phyloP scores from a whole-genome alignment of 2,329 filamentous ascomycete genomes.

The Tolypocladium guangdongense region DNA sequence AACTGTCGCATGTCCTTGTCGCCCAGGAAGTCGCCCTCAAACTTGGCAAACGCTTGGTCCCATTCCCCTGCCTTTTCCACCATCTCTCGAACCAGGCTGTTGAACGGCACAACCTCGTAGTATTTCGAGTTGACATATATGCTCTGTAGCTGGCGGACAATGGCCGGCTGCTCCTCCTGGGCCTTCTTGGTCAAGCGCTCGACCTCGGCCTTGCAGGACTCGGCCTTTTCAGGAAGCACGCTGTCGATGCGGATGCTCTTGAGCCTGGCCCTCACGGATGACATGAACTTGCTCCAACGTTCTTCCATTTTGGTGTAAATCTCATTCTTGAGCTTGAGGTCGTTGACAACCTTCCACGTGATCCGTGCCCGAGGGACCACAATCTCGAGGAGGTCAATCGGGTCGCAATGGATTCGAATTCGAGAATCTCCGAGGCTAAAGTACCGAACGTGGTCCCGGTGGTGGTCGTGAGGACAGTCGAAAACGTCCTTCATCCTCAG shows the following conservation, averaged over 20 bases:
- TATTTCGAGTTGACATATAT: conserved; percentile 91
- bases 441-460: conserved; percentile 83
- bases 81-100: conserved; percentile 77
- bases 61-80: conserved; percentile 88
- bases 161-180: conserved; percentile 66
- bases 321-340: conserved; percentile 86
- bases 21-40: conserved; percentile 87
- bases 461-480: conserved; percentile 78
- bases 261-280: conserved; percentile 72
- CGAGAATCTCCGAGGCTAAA: conserved; percentile 83
- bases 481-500: conserved; percentile 62
- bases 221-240: conserved; percentile 75
- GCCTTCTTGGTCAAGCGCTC: conserved; percentile 68
- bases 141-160: conserved; percentile 71
- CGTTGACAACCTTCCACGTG: conserved; percentile 96
- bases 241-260: conserved; percentile 86
- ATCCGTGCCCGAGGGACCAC: conserved; percentile 82
- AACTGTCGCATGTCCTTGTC: conserved; percentile 93
- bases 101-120: conserved; percentile 92
- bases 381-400: conserved; percentile 86
- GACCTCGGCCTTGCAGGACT: conserved; percentile 71
- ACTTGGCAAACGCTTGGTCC: conserved; percentile 83
- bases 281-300: conserved; percentile 76
- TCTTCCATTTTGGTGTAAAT: conserved; percentile 74
- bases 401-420: conserved; percentile 83